phyloP scores from a whole-genome alignment of 2,329 filamentous ascomycete genomes.

The Paracoccidioides lutzii region DNA sequence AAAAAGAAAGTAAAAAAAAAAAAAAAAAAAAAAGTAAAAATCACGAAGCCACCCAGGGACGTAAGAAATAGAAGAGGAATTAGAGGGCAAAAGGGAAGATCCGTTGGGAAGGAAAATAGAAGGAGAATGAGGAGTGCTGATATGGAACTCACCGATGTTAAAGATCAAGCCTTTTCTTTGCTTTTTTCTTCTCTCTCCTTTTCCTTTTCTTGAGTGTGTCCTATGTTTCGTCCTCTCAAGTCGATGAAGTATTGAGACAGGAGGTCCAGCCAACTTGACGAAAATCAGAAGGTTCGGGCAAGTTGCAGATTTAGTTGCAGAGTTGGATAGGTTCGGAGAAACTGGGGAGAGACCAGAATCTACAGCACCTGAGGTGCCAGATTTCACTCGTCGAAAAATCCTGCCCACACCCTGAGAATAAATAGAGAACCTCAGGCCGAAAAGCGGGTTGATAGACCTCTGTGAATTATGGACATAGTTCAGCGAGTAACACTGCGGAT shows the following conservation, averaged over 20 bases:
- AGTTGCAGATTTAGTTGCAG: slow-evolving; percentile 1
- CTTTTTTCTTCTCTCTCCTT: neutral
- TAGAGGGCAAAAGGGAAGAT: neutral
- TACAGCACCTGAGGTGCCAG: neutral
- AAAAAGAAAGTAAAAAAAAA: too few species aligned
- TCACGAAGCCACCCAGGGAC: neutral
- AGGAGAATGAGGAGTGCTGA: neutral
- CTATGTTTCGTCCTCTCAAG: neutral
- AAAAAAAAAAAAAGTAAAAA: neutral
- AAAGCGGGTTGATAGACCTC: neutral
- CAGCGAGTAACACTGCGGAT: neutral
- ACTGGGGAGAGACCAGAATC: neutral
- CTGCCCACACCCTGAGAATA: neutral
- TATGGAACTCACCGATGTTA: neutral
- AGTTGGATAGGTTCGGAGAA: neutral
- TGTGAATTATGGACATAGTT: neutral
- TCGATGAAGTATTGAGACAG: neutral
- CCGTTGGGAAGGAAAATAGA: neutral
- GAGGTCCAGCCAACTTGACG: neutral
- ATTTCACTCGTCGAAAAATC: neutral
- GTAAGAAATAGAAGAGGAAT: neutral
- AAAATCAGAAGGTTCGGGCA: neutral
- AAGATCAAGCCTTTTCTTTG: neutral
- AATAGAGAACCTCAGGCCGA: neutral
- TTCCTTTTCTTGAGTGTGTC: too few species aligned